Evolutionary conservation across 2,329 filamentous ascomycete genomes (phyloP).

Genomic region (Coniella lustricola): DNA sequence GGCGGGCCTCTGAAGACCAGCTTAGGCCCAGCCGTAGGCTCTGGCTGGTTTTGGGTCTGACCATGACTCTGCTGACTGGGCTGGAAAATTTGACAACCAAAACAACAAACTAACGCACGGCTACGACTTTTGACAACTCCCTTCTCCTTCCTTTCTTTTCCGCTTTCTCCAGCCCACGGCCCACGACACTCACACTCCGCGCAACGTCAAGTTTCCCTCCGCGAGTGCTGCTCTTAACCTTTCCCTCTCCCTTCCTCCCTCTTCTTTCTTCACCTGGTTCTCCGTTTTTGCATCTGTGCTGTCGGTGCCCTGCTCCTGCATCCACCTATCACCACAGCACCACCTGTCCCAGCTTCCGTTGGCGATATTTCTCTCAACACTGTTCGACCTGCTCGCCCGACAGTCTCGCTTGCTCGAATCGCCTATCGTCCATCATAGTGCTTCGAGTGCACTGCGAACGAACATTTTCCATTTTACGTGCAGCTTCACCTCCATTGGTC

Average conservation of each 20-base stretch:
- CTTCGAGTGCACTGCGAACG: background rate
- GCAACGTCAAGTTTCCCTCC: conserved; percentile 15
- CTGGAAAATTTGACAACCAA: conserved; percentile 11
- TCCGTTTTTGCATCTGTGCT: conserved; percentile 3
- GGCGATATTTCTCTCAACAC: background rate
- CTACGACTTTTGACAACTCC: conserved; percentile 4
- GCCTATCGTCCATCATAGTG: background rate
- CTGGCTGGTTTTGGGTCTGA: conserved; percentile 1
- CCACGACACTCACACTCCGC: conserved; percentile 13
- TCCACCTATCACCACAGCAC: background rate
- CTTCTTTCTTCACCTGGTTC: conserved; percentile 15
- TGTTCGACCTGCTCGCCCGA: background rate
- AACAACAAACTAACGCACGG: conserved; percentile 15
- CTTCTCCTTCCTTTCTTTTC: background rate
- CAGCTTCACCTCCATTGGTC: background rate
- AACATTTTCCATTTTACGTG: too few relatives aligned
- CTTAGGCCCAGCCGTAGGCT: background rate
- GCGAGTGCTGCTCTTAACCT: conserved; percentile 12
- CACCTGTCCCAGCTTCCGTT: background rate
- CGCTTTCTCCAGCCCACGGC: conserved; percentile 9
- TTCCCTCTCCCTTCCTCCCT: background rate
- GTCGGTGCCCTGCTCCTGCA: background rate
- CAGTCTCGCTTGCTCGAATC: too few relatives aligned
- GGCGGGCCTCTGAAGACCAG: background rate
- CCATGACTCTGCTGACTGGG: conserved; percentile 4